Percentiles rank a stretch among this genome's conserved stretches.
Evolutionary conservation across 2,329 filamentous ascomycete species (phyloP).

Genomic region (Colletotrichum karsti): DNA sequence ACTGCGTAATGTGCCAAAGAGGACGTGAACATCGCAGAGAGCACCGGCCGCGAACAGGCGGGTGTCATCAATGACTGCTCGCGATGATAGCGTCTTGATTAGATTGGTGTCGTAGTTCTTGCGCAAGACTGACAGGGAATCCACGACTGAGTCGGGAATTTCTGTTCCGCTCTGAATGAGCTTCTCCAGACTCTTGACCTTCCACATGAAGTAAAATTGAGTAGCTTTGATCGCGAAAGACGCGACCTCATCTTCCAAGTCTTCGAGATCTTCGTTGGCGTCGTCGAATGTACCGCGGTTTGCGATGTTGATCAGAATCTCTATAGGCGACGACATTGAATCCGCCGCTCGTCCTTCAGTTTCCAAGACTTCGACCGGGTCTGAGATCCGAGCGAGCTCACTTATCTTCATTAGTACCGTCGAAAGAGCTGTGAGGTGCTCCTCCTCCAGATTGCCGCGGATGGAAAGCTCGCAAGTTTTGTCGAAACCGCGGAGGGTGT

Average conservation of each 20-base stretch:
- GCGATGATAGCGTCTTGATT: slow-evolving; percentile 73
- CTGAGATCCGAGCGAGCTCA: slow-evolving; percentile 81
- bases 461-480: slow-evolving; percentile 76
- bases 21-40: slow-evolving; percentile 82
- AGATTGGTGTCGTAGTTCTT: slow-evolving; percentile 68
- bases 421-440: slow-evolving; percentile 73
- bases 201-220: slow-evolving; percentile 97
- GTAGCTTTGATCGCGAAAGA: slow-evolving; percentile 78
- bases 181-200: slow-evolving; percentile 69
- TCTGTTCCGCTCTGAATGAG: slow-evolving; percentile 63
- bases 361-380: slow-evolving; percentile 81
- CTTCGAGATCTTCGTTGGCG: slow-evolving; percentile 75
- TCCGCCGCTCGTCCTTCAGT: slow-evolving; percentile 58
- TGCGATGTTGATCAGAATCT: slow-evolving; percentile 77
- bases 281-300: slow-evolving; percentile 77
- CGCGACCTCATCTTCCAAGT: slow-evolving; percentile 81
- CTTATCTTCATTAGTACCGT: slow-evolving; percentile 82
- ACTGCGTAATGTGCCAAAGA: slow-evolving; percentile 78
- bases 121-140: slow-evolving; percentile 64
- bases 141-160: slow-evolving; percentile 66
- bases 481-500: slow-evolving; percentile 76
- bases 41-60: slow-evolving; percentile 79
- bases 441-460: slow-evolving; percentile 73
- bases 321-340: slow-evolving; percentile 64
- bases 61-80: slow-evolving; percentile 78